Evolutionary conservation across 2,329 filamentous ascomycete species (phyloP).

Genomic region (Cercospora berteroae): DNA sequence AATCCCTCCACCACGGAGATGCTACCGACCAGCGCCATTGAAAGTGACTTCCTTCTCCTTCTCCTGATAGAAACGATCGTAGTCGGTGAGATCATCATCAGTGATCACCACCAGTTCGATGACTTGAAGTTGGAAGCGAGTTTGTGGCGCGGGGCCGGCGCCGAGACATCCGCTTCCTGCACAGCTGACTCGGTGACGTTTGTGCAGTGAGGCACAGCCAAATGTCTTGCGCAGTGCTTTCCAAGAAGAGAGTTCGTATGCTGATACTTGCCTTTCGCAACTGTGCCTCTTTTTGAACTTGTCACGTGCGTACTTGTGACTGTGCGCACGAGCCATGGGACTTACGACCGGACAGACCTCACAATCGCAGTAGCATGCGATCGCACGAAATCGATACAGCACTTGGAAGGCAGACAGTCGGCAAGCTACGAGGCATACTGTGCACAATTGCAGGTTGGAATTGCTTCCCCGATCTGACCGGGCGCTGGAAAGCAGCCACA

Average conservation of each 20-base stretch:
- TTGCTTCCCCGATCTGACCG: neutral
- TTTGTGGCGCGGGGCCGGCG: neutral
- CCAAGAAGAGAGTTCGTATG: neutral
- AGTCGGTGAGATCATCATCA: neutral
- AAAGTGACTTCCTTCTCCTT: neutral
- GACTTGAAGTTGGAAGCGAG: neutral
- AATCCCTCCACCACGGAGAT: neutral
- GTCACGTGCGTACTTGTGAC: neutral
- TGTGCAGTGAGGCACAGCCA: neutral
- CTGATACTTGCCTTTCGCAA: neutral
- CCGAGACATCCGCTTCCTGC: neutral
- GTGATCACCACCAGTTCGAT: neutral
- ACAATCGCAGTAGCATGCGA: neutral
- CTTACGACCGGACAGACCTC: neutral
- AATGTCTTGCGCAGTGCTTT: slow-evolving; percentile 4
- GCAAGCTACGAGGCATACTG: neutral
- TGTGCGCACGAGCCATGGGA: neutral
- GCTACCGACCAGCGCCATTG: neutral
- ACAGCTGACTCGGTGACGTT: slow-evolving; percentile 5
- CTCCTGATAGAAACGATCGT: neutral
- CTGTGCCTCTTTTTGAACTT: neutral
- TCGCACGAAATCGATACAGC: neutral
- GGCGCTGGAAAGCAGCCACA: neutral
- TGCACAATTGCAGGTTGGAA: neutral
- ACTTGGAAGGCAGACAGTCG: neutral